These are phyloP conservation scores for Coprinellus micaceus DNA, from an alignment of 768 basidiomycete species.

Conservation along the genomic window DNA sequence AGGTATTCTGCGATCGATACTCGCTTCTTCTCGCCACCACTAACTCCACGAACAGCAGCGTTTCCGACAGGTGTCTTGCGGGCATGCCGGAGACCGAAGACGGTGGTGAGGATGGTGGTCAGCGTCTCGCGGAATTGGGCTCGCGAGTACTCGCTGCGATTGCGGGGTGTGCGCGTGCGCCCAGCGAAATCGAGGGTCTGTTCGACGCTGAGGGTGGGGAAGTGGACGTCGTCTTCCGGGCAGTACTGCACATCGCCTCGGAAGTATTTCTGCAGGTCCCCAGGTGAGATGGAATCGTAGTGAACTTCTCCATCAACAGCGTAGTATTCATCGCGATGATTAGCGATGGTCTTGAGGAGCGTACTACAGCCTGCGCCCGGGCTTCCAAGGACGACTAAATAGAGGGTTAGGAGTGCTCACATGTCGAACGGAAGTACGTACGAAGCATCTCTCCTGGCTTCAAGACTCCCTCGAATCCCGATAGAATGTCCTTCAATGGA, in stretches of 20 bases:
- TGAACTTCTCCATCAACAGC: conserved; percentile 66
- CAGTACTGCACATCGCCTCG: conserved; percentile 80
- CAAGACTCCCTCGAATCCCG: conserved; percentile 62
- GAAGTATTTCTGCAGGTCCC: conserved; percentile 59
- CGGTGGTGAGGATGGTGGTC: conserved; percentile 54
- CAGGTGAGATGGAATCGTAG: conserved; percentile 73
- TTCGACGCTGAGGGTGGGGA: conserved; percentile 80
- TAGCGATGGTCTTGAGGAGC: conserved; percentile 76
- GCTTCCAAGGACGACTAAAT: conserved; percentile 76
- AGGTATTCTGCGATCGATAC: conserved; percentile 72
- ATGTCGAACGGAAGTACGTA: conserved; percentile 34
- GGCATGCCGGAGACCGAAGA: conserved; percentile 76
- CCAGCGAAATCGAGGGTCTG: conserved; percentile 73
- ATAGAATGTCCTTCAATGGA: conserved; percentile 58
- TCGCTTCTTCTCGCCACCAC: conserved; percentile 77
- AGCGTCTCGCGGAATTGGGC: conserved; percentile 38
- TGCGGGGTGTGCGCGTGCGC: conserved; percentile 61
- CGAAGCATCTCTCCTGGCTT: conserved; percentile 76
- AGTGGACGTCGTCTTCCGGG: conserved; percentile 84
- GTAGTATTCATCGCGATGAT: conserved; percentile 67
- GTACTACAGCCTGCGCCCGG: conserved; percentile 86
- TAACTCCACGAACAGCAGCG: conserved; percentile 67
- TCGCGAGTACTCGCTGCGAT: conserved; percentile 43
- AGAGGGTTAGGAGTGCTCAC: conserved; percentile 25
- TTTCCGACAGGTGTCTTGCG: conserved; percentile 75